Evolutionary conservation across 192 early-diverging fungal species (phyloP), one percentile per base, ranked within the genome.

Genomic region (Backusella westeae): DNA sequence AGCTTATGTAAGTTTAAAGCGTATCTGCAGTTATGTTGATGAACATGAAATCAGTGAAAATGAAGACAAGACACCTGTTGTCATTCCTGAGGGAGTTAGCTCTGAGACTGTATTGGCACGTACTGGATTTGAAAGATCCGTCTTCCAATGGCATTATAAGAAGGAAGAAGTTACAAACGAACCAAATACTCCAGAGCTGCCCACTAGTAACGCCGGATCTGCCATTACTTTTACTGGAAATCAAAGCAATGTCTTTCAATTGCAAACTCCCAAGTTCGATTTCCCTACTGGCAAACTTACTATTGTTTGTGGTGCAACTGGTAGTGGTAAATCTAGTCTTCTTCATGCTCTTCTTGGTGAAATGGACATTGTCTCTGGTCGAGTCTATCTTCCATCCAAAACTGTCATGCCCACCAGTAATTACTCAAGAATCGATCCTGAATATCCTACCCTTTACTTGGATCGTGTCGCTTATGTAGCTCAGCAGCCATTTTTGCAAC

Each of bases 281-380:
- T 86, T 94, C 73, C 83, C 84, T 6, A 81, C 71, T 21, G 83
- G 86, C 19, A 78, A 82, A 39, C 81, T 93, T 35, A 87, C 86
- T 1, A 84, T 89, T 2, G 76, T 95, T 19, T 83, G 88, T 65
- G 94, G 94, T 19, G 32, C 88, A 2, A 94, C 93, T 23, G 94
- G 93, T 7, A 84, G 87, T 52, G 94, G 94, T 8, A 91, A 91
- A 35, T 87, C 87, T 36, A 81, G 83, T 1, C 65, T 91, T 53
- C 67, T 86, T 36, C 84, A 80, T 41, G 87, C 87, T 46, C 66
- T 90, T 9, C 72, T 87, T 12, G 90, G 90, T 9, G 90, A 91
- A 75, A 87, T 90, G 83, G 75, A 74, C 17, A 32, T 88, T 38
- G 73, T 68, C 0, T 69, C 71, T 29, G 87, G 89, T 23, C 17